These are phyloP conservation scores for Penicillium glabrum DNA, from an alignment of 2,329 filamentous ascomycete genomes.

Conservation along the genomic window DNA sequence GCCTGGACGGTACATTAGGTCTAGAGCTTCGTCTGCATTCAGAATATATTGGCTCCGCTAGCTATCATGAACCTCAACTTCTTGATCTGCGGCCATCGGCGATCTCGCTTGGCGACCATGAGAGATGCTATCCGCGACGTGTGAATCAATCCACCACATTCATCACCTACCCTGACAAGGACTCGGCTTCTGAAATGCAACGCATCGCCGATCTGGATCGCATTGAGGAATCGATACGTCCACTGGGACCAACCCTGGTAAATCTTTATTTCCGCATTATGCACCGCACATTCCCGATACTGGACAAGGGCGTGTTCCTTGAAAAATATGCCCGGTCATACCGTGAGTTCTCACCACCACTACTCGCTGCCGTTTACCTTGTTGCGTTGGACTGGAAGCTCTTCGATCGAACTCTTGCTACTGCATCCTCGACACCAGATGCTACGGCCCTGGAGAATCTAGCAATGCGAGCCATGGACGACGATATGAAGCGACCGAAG, in stretches of 20 bases:
- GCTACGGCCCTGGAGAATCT: neutral
- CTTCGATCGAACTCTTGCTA: neutral
- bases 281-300: neutral
- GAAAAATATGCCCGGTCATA: neutral
- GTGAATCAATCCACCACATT: neutral
- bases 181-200: neutral
- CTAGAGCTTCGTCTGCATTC: slow-evolving; percentile 29
- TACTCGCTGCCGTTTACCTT: neutral
- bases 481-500: slow-evolving; percentile 36
- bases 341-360: neutral
- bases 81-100: neutral
- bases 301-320: neutral
- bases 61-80: neutral
- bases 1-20: neutral
- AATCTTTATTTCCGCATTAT: neutral
- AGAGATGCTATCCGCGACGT: neutral
- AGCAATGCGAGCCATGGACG: neutral
- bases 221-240: neutral
- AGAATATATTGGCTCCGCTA: slow-evolving; percentile 37
- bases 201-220: neutral
- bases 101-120: neutral
- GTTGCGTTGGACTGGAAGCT: neutral
- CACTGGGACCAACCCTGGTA: neutral
- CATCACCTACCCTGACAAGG: neutral
- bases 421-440: neutral